Base-by-base conservation (phyloP, 768 basidiomycete genomes). In the Pisolithus tinctorius region DNA sequence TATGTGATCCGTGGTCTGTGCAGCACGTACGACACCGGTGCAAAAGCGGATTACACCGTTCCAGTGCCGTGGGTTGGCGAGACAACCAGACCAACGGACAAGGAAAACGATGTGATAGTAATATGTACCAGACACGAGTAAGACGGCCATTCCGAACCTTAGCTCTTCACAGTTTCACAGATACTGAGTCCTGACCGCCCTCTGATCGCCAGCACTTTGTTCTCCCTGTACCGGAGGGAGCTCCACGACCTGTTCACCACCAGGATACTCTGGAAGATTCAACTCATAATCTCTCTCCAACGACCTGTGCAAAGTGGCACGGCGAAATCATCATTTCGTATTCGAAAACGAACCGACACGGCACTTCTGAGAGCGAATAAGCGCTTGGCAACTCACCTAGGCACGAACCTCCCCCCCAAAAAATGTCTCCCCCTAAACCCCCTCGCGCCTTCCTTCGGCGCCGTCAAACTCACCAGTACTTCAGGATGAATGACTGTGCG, bases 371-470 rank as follows among this genome's bases (percentile, higher is more conserved):
- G 27, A 7, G n/a, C 29, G 42, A 25, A 10, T 37, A 3, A 30
- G 30, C n/a, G 34, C n/a, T 20, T 20, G 20, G 20, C 46, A 0
- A 73, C 84, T 58, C 58, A 94, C 93, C 77, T 86, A 5, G 93
- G 83, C 17, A 98, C 79, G 64, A 99, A 99, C 54, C 96, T 74
- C 1, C 96, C 96, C 2, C 95, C 96, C 1, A 98, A 77, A 63
- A 92, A 96, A 73, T 99, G 96, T 34, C 80, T 74, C 10, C 94
- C 93, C 26, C 66, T 79, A 68, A 89, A 98, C 13, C 62, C 63
- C 60, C 72, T 79, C 8, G 88, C 90, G 3, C 96, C 96, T 58
- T 84, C 73, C 69, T 99, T 99, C 0, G 96, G 96, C 9, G 92
- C 94, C 0, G 96, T 99, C 63, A 99, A 71, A 61, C 90, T 94